Evolutionary conservation across 129 eudicot genomes (phyloP).

Genomic region (Chrysanthemum lavandulifolium): DNA sequence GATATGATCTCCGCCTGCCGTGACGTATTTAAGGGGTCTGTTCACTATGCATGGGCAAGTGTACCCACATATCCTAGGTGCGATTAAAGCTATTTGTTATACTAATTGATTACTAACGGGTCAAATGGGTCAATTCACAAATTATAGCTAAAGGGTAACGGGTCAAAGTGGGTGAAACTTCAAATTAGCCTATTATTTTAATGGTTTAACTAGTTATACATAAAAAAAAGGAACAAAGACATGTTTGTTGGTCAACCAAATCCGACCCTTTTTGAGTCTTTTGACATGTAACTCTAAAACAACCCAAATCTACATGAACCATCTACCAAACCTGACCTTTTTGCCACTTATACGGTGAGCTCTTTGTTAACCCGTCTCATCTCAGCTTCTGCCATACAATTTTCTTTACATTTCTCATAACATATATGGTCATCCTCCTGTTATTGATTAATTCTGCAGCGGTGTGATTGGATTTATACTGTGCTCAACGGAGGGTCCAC

Average conservation of each 20-base stretch:
- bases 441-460: constrained; percentile 38
- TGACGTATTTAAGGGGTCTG: constrained; percentile 79
- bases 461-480: constrained; percentile 91
- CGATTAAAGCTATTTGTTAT: background rate
- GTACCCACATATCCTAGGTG: constrained; percentile 98
- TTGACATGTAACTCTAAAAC: too few species aligned
- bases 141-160: too few species aligned
- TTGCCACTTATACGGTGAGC: too few species aligned
- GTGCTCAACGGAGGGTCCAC: constrained; percentile 80
- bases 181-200: too few species aligned
- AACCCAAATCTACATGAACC: too few species aligned
- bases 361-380: too few species aligned
- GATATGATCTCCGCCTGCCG: constrained; percentile 82
- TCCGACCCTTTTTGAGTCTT: too few species aligned
- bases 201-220: too few species aligned
- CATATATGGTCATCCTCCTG: constrained; percentile 1
- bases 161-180: background rate
- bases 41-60: constrained; percentile 95
- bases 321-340: too few species aligned
- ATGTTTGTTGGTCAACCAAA: too few species aligned
- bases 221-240: too few species aligned
- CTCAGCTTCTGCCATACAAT: too few species aligned
- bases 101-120: background rate
- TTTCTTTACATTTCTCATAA: background rate
- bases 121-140: background rate